Evolutionary conservation across 805 yeast species (phyloP).

Genomic region (Cyberlindnera veronae): DNA sequence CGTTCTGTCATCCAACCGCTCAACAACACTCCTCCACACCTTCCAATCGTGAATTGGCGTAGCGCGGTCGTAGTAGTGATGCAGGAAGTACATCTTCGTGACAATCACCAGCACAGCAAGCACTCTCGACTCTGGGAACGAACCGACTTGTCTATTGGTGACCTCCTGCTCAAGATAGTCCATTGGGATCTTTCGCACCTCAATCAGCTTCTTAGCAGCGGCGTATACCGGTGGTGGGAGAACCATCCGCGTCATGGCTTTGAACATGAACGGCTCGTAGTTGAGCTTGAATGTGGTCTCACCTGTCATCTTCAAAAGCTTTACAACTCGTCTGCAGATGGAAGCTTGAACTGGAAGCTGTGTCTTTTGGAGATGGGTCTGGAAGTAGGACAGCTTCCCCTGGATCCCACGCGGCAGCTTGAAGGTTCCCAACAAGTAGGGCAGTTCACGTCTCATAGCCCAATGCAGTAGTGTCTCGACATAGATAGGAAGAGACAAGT

Average conservation of each 20-base stretch:
- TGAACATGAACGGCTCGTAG: constrained; percentile 39
- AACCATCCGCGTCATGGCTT: constrained; percentile 38
- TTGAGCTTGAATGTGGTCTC: constrained; percentile 11
- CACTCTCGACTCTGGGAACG: constrained; percentile 30
- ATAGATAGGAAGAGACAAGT: constrained; percentile 4
- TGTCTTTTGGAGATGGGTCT: neutral
- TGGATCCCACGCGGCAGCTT: neutral
- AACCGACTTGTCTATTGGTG: constrained; percentile 31
- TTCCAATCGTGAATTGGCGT: constrained; percentile 7
- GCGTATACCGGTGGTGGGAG: constrained; percentile 49
- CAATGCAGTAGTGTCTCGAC: neutral
- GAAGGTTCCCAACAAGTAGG: neutral
- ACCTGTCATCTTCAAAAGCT: no score
- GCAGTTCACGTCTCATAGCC: neutral
- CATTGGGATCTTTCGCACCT: no score
- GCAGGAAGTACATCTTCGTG: constrained; percentile 25
- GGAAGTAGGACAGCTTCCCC: neutral
- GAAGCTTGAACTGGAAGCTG: no score
- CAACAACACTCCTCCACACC: constrained; percentile 23
- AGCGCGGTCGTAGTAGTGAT: constrained; percentile 4
- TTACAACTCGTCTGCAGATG: no score
- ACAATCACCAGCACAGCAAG: constrained; percentile 13
- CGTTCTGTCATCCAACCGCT: constrained; percentile 13
- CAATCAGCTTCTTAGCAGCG: constrained; percentile 31
- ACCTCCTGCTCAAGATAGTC: no score